Base-by-base conservation (phyloP, 192 early-diverging fungal species). In the Gonapodya prolifera region DNA sequence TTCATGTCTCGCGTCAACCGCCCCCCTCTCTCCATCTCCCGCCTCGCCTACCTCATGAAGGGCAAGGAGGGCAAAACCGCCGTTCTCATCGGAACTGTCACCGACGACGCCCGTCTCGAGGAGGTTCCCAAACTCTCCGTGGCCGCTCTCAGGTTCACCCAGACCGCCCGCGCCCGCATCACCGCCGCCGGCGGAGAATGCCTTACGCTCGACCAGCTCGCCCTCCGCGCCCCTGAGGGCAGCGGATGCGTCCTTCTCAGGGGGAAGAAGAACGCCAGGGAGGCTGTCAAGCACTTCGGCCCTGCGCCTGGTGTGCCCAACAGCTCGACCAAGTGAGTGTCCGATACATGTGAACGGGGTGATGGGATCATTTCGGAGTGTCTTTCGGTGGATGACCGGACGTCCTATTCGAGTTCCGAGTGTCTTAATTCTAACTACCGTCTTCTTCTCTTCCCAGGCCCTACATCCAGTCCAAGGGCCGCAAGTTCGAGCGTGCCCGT, bases 221-320 rank as follows among this genome's bases (percentile, higher is more conserved):
- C 98, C 79, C 90, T 97, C 83, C 93, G 98, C 84, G 92, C 98
- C 78, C 98, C 98, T 76, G 94, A 94, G 71, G 98, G 98, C 85
- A 90, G 94, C 85, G 92, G 94, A 87, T 95, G 94, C 80, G 83
- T 98, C 77, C 89, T 99, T 71, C 90, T 99, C 87, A 94, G 97
- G 89, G 98, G 98, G 81, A 87, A 91, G 85, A 93, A 92, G 87
- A 96, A 89, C 87, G 84, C 92, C 80, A 93, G 98, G 82, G 95
- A 98, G 88, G 94, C 96, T 83, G 92, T 96, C 85, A 99, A 96
- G 94, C 98, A 99, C 92, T 99, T 99, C 82, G 98, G 98, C 77
- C 61, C 70, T 34, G 89, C 83, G 74, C 90, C 93, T 34, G 93
- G 93, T 83, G 87, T 86, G 74, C 91, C 93, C 83, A 80, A 81